phyloP scores from a whole-genome alignment of 306 rosid species.

The Inga leiocalycina region DNA sequence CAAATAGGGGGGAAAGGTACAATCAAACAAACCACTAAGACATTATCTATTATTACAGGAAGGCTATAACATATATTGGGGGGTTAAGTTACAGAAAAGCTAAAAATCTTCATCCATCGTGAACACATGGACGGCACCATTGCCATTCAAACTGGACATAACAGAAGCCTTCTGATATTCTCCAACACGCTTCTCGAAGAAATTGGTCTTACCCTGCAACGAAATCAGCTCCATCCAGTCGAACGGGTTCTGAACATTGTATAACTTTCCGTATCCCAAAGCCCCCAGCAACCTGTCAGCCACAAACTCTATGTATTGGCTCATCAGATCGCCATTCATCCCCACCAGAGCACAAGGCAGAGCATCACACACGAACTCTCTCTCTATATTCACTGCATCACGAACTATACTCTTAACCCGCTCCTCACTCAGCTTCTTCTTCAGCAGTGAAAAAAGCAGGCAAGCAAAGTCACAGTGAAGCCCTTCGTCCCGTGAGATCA shows the following conservation, averaged over 20 bases:
- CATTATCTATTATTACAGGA: neutral
- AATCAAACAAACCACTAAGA: neutral
- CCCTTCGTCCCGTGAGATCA: conserved; percentile 86
- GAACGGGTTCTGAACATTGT: conserved; percentile 70
- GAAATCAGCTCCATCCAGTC: conserved; percentile 99
- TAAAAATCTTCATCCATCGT: neutral
- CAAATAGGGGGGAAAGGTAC: neutral
- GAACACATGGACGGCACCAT: neutral
- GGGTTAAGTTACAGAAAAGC: neutral
- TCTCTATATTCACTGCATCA: conserved; percentile 74
- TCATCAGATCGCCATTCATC: conserved; percentile 78
- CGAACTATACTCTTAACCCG: conserved; percentile 59
- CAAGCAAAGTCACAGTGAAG: conserved; percentile 88
- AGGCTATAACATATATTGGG: neutral
- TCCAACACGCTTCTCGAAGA: conserved; percentile 87
- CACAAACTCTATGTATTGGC: conserved; percentile 79
- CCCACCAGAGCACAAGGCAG: conserved; percentile 83
- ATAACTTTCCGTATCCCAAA: conserved; percentile 63
- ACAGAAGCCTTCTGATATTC: conserved; percentile 86
- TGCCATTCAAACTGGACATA: conserved; percentile 54
- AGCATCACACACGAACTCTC: conserved; percentile 84
- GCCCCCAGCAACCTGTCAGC: conserved; percentile 75
- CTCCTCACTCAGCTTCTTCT: conserved; percentile 56
- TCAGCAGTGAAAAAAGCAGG: conserved; percentile 53
- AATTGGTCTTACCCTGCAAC: conserved; percentile 85